Evolutionary conservation across 176 grass and related monocot genomes (phyloP), one percentile per base, ranked within the genome.

Genomic region (Bromus sterilis): DNA sequence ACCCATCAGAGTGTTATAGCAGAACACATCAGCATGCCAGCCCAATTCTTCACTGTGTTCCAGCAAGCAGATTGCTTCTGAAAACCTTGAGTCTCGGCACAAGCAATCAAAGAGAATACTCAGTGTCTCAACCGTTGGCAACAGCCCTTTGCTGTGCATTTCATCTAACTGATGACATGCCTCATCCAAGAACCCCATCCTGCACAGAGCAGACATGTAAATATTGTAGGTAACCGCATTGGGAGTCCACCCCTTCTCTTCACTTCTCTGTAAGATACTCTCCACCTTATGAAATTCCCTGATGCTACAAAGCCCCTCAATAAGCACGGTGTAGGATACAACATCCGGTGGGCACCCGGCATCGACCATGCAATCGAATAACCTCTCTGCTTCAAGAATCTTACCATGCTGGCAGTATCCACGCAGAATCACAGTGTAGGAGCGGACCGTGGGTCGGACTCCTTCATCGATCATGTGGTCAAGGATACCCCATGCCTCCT

Each of bases 1-100:
- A 79, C 84, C 75, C 94, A 91, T 94, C 42, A 97, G 37, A 62
- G 89, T 94, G 83, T 94, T 94, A 80, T 86, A 97, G 51, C 78
- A 94, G 67, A 86, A 83, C 7, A 80, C 82, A 80, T 94, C 91
- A 39, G 85, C 65, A 25, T 86, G 70, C 82, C 91, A 97, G n/a
- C 60, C 76, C 5, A 97, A 49, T 41, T 84, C 80, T 58, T 75
- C 68, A 67, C 83, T 83, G 60, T 42, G 51, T 73, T 97, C 90
- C 77, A 97, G 67, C 73, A 97, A 89, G 62, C 37, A 73, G 66
- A 71, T 42, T 49, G 91, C 91, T 59, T 97, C 91, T 0, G 34
- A 84, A 79, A 94, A 62, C 66, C 37, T 89, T 1, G 80, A 80
- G 23, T 76, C 78, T 20, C 53, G 76, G 51, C 91, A 97, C 32